Conservation (phyloP, 108 stramenopile species). For the Poteriospumella lacustris region DNA sequence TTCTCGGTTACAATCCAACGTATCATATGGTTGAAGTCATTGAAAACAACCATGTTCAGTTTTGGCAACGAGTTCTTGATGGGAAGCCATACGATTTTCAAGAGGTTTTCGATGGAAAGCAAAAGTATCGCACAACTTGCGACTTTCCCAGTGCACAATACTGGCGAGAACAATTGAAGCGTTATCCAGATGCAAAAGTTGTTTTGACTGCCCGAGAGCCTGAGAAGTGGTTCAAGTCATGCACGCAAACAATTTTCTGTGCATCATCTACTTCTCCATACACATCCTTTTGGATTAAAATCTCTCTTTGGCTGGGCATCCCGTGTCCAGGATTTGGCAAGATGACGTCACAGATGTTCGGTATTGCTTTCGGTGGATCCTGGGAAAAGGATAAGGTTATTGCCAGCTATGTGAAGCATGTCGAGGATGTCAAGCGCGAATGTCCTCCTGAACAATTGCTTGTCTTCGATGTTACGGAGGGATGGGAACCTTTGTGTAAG, state of each 20-base stretch:
- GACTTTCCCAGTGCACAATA: background rate
- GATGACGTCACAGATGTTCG: no score
- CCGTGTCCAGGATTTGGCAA: background rate
- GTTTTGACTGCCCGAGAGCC: background rate
- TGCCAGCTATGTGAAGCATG: slow-evolving; percentile 12
- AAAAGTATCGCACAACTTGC: background rate
- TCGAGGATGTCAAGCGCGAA: slow-evolving; percentile 6
- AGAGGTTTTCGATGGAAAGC: background rate
- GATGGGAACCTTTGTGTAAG: slow-evolving; percentile 31
- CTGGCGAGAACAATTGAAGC: background rate
- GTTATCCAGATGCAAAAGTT: background rate
- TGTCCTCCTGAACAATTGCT: slow-evolving; percentile 16
- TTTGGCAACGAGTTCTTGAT: background rate
- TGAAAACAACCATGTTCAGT: background rate
- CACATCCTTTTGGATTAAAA: background rate
- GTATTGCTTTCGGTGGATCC: no score
- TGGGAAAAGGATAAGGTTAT: slow-evolving; percentile 26
- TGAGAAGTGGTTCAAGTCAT: background rate
- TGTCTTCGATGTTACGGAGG: slow-evolving; percentile 18
- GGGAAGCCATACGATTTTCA: background rate
- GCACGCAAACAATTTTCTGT: background rate
- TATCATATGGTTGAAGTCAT: background rate
- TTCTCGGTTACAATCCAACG: background rate
- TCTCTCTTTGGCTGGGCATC: background rate
- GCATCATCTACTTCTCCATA: no score